Evolutionary conservation across 768 basidiomycete genomes (phyloP).

Genomic region (Pholiota conissans): DNA sequence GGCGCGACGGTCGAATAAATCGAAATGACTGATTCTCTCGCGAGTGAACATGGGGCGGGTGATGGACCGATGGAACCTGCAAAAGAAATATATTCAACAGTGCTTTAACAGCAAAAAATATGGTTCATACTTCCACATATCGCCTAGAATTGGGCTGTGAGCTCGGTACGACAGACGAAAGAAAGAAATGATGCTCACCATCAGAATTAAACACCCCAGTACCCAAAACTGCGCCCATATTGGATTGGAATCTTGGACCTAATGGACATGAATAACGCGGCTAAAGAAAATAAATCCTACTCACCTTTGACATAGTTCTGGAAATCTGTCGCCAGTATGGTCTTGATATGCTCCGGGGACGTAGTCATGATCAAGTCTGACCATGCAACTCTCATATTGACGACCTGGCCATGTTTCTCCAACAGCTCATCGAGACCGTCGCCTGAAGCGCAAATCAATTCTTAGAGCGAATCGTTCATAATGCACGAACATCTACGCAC

Average conservation of each 20-base stretch:
- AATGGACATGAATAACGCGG: not conserved
- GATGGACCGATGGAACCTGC: slow-evolving; percentile 61
- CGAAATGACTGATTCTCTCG: slow-evolving; percentile 59
- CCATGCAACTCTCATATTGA: slow-evolving; percentile 47
- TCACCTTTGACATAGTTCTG: slow-evolving; percentile 59
- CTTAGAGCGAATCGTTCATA: not conserved
- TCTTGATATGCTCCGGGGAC: slow-evolving; percentile 56
- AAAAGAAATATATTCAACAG: not conserved
- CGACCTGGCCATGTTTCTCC: slow-evolving; percentile 38
- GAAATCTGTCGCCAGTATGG: slow-evolving; percentile 58
- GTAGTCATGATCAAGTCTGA: slow-evolving; percentile 46
- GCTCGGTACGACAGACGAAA: not conserved
- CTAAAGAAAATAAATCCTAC: not conserved
- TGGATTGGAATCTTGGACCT: slow-evolving; percentile 44
- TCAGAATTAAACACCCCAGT: slow-evolving; percentile 72
- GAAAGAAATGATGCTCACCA: slow-evolving; percentile 32
- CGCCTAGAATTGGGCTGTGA: slow-evolving; percentile 16
- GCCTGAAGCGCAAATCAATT: slow-evolving; percentile 26
- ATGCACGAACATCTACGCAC: slow-evolving; percentile 26
- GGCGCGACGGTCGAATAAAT: slow-evolving; percentile 58
- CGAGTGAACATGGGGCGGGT: slow-evolving; percentile 65
- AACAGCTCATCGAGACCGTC: slow-evolving; percentile 40
- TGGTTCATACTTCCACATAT: slow-evolving; percentile 38
- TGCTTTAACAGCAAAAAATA: not conserved
- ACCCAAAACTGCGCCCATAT: slow-evolving; percentile 52